Evolutionary conservation across 2,329 filamentous ascomycete species (phyloP), one percentile per base, ranked within the genome.

Genomic region (Zymoseptoria passerinii): DNA sequence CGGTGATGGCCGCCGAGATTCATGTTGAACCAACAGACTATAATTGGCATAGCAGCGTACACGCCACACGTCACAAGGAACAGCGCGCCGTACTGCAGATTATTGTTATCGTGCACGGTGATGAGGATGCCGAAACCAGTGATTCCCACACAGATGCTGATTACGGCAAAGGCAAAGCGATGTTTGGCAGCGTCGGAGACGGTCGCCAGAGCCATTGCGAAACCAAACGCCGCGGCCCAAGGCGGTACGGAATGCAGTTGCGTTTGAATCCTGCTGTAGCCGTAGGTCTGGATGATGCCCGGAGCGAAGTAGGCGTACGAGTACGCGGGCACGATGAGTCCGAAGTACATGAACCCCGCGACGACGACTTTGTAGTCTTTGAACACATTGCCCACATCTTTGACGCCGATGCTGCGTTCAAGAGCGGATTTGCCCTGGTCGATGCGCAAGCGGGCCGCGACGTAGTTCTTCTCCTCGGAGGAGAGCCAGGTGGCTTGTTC

Each of bases 41-140:
- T 66, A 50, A 96, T 85, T 0, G 92, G 91, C 87, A 96, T 92
- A n/a, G 91, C 89, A 0, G 84, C 85, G 74, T 95, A 96, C 2
- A 65, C 64, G 48, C 68, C 68, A 76, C 85, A 85, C 1, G 89
- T 87, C 53, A 95, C 83, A 29, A 96, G 77, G 77, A 95, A 95
- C 0, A 96, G 80, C 0, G 87, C 89, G 0, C 79, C 87, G 67
- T 96, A 96, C 71, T 94, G 82, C 6, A 89, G 74, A 10, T 80
- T 62, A 0, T 76, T 77, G 70, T 90, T 82, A 69, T 88, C 74
- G 71, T 92, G 87, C 4, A 92, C 82, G 9, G 78, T 76, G 53
- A 95, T 76, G 7, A 96, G 80, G 61, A 92, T 89, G 2, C 77
- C 83, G 65, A 95, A 92, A 1, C 90, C 92, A 0, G 82, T 70